These are phyloP conservation scores for Diaporthe sp. DNA, from an alignment of 2,329 filamentous ascomycete species.

Conservation along the genomic window DNA sequence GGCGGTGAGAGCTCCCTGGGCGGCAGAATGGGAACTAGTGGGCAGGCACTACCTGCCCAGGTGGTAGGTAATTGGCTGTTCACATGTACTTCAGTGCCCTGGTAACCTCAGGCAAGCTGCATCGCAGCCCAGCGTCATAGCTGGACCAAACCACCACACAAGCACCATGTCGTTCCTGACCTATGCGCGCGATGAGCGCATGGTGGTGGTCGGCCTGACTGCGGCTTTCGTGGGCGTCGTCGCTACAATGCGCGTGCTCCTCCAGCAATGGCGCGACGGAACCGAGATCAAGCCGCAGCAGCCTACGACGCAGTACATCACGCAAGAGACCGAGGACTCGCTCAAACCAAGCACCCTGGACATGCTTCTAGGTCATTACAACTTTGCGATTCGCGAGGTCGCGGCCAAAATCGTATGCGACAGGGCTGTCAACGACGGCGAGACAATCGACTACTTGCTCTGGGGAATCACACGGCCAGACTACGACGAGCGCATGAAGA, in stretches of 20 bases:
- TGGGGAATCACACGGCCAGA: conserved; percentile 68
- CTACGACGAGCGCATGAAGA: conserved; percentile 68
- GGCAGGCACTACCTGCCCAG: not conserved
- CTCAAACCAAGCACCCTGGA: conserved; percentile 74
- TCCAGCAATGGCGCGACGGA: conserved; percentile 70
- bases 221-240: conserved; percentile 69
- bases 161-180: conserved; percentile 43
- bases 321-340: conserved; percentile 79
- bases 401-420: conserved; percentile 69
- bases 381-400: conserved; percentile 77
- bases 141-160: conserved; percentile 21
- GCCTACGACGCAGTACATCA: conserved; percentile 78
- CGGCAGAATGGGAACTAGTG: conserved; percentile 39
- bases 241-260: conserved; percentile 65
- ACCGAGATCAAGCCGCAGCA: conserved; percentile 73
- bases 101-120: conserved; percentile 5
- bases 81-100: not conserved
- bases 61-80: not conserved
- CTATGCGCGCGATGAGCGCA: conserved; percentile 60
- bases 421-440: conserved; percentile 67
- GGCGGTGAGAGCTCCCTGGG: conserved; percentile 38
- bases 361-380: conserved; percentile 76
- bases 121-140: conserved; percentile 19
- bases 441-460: conserved; percentile 61
- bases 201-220: conserved; percentile 64